Percentiles rank a stretch among this genome's conserved stretches.
phyloP scores from a whole-genome alignment of 2,329 filamentous ascomycete genomes.

The Trichoderma brevicompactum region DNA sequence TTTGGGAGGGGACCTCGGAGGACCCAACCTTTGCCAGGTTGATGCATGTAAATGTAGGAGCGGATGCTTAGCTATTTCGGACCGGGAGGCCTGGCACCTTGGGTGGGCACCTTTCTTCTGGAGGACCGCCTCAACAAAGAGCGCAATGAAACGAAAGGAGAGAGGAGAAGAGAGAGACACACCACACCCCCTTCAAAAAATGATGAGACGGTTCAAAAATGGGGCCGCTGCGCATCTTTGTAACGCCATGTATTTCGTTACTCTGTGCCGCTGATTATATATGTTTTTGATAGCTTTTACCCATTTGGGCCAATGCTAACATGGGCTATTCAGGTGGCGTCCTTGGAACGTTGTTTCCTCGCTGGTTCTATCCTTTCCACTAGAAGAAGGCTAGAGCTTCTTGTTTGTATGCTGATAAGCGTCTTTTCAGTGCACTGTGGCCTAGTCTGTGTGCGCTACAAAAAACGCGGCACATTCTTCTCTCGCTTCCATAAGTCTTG shows the following conservation, averaged over 20 bases:
- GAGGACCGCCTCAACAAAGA: background rate
- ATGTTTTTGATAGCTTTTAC: background rate
- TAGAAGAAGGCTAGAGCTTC: background rate
- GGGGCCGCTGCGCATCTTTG: background rate
- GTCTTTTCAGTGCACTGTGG: background rate
- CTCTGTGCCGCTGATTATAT: slow-evolving; percentile 10
- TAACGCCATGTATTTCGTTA: background rate
- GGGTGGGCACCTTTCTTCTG: background rate
- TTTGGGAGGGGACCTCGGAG: background rate
- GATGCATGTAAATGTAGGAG: slow-evolving; percentile 6
- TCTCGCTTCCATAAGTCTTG: background rate
- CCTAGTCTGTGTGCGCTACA: background rate
- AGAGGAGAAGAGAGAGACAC: background rate
- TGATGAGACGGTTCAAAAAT: background rate
- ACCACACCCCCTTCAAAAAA: slow-evolving; percentile 1
- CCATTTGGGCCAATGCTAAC: background rate
- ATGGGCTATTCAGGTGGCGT: background rate
- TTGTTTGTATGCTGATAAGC: background rate
- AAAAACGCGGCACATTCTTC: background rate
- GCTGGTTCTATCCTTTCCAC: background rate
- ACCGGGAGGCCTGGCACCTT: slow-evolving; percentile 9
- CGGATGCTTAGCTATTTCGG: slow-evolving; percentile 2
- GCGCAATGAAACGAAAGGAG: slow-evolving; percentile 1
- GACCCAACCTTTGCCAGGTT: slow-evolving; percentile 3
- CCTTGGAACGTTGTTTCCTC: background rate